Conservation (phyloP, 352 stramenopile genomes). For the Pythium volutum region DNA sequence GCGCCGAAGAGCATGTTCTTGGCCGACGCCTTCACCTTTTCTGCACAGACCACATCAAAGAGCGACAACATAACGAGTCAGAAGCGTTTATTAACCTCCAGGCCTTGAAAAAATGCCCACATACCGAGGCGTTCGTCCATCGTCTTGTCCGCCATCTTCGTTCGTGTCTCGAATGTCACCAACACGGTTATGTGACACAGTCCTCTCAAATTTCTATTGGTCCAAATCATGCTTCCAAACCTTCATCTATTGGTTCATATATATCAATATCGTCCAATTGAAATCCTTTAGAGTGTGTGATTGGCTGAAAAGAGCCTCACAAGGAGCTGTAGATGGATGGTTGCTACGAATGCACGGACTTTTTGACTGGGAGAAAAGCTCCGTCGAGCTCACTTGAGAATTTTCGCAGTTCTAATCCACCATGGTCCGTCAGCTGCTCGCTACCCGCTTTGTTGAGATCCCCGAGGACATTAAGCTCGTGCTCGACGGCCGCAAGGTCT, state of each 20-base stretch:
- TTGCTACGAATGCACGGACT: neutral
- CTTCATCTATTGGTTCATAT: constrained; percentile 13
- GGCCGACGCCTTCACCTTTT: constrained; percentile 60
- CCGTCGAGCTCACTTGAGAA: constrained; percentile 50
- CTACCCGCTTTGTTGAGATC: constrained; percentile 92
- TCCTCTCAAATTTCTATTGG: constrained; percentile 9
- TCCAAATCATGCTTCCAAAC: neutral
- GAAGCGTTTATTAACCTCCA: neutral
- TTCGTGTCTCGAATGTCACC: neutral
- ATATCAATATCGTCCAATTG: constrained; percentile 4
- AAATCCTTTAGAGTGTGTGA: constrained; percentile 1
- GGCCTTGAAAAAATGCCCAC: neutral
- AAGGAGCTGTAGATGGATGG: constrained; percentile 21
- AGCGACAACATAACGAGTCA: neutral
- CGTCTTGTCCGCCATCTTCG: constrained; percentile 16
- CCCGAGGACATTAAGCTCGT: constrained; percentile 93
- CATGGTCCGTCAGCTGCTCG: constrained; percentile 90
- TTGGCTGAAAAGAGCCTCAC: constrained; percentile 16
- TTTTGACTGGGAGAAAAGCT: neutral
- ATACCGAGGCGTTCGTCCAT: constrained; percentile 14
- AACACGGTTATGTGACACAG: neutral
- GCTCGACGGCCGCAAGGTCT: constrained; percentile 94
- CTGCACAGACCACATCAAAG: constrained; percentile 21
- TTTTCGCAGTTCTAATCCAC: constrained; percentile 48
- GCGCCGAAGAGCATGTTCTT: constrained; percentile 71